A percentile compares a stretch with the other conserved stretches of the same genome.
phyloP scores from a whole-genome alignment of 306 rosid species.

The Acacia crassicarpa region DNA sequence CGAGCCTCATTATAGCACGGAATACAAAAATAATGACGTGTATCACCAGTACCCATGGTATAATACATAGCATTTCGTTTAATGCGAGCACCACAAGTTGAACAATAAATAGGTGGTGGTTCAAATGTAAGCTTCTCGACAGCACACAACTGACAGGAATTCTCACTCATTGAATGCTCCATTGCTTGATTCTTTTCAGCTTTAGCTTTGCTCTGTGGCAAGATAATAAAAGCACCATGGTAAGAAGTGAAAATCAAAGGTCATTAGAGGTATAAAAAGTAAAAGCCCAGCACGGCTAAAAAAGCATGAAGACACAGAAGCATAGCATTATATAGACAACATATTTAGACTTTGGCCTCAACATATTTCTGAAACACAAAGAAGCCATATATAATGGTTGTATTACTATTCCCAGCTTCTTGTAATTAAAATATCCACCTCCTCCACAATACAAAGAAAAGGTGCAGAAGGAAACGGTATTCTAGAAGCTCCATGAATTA shows the following conservation, averaged over 20 bases:
- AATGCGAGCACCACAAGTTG: conserved; percentile 95
- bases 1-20: conserved; percentile 97
- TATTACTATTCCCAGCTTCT: neutral
- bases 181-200: conserved; percentile 97
- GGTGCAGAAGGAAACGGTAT: neutral
- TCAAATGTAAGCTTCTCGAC: conserved; percentile 98
- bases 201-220: conserved; percentile 85
- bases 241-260: conserved; percentile 6
- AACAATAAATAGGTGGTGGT: conserved; percentile 94
- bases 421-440: neutral
- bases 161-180: conserved; percentile 98
- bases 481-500: neutral
- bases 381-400: neutral
- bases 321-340: neutral
- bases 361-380: neutral
- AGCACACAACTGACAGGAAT: conserved; percentile 97
- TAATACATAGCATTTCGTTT: conserved; percentile 92
- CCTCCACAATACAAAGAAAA: neutral
- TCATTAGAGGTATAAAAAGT: neutral
- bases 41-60: conserved; percentile 93
- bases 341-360: neutral
- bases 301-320: neutral
- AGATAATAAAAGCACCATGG: conserved; percentile 25
- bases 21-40: conserved; percentile 90
- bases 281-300: conserved; percentile 7